Base-by-base conservation (phyloP, 169 alveolate species). In the Sarcocystis neurona region DNA sequence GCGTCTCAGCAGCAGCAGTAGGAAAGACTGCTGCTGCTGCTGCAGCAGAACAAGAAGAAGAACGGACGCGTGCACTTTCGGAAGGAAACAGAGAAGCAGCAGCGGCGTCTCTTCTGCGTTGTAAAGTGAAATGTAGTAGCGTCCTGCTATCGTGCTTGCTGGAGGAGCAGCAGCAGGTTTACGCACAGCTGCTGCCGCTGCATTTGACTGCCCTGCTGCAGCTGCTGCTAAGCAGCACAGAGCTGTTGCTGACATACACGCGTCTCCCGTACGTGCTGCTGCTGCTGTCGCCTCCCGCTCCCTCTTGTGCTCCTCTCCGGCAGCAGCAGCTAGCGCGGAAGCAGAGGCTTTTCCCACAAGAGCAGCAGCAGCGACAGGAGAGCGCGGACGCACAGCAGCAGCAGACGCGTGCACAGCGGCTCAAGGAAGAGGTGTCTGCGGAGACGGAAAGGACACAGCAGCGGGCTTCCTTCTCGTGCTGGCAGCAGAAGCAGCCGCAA, bases 321-420 rank as follows among this genome's bases (percentile, higher is more conserved):
- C 75, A 63, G 34, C 43, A 18, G 30, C 75, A 63, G 39, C 75
- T n/a, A n/a, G n/a, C n/a, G n/a, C n/a, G n/a, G n/a, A n/a, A n/a
- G n/a, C n/a, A n/a, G n/a, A n/a, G n/a, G n/a, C n/a, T n/a, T n/a
- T 50, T 23, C 87, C 47, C 50, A 79, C 87, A 30, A 47, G 53
- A 79, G 87, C 87, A 23, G 87, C 87, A 79, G 74, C 87, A 79
- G 70, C 87, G 34, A 74, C 72, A 47, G 87, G 53, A 50, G 87
- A 12, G 1, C 3, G 1, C 2, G 39, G 20, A 4, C 56, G 1
- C 0, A 48, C 50, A 37, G 74, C 56, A n/a, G 87, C 50, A n/a
- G 87, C 75, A 1, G 84, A 32, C 2, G 60, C 84, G 12, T 70
- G 75, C 34, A 53, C 75, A 30, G 87, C 87, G 47, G 87, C 72